phyloP scores from a whole-genome alignment of 2,329 filamentous ascomycete species.

The Pestalotiopsis fici region DNA sequence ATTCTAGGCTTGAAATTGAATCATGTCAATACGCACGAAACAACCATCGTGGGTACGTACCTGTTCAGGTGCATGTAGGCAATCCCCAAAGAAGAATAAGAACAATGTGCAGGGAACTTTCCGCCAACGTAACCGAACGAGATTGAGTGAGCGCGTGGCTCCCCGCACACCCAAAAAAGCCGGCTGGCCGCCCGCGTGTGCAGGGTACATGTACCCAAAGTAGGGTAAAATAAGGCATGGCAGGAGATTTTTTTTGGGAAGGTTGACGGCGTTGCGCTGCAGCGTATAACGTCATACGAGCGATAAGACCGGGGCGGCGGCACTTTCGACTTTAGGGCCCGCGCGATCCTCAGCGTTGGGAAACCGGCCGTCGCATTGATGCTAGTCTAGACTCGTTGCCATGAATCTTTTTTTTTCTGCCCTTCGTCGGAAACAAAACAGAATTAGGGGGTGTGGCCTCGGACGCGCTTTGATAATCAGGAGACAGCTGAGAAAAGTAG shows the following conservation, averaged over 20 bases:
- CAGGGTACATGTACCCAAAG: background rate
- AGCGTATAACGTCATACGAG: constrained; percentile 1
- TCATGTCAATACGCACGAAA: background rate
- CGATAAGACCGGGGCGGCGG: constrained; percentile 1
- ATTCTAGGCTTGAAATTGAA: background rate
- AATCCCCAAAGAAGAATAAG: background rate
- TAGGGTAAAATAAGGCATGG: background rate
- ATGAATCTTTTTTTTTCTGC: background rate
- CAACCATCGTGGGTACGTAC: background rate
- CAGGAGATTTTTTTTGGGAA: background rate
- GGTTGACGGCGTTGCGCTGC: background rate
- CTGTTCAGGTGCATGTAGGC: too few relatives aligned
- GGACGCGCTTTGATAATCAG: background rate
- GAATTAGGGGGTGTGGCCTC: too few relatives aligned
- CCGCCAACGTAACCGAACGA: background rate
- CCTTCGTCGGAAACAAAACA: background rate
- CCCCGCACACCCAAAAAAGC: background rate
- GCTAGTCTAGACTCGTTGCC: constrained; percentile 1
- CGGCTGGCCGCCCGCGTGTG: background rate
- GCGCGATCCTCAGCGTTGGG: constrained; percentile 2
- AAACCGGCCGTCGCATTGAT: constrained; percentile 1
- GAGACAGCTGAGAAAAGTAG: background rate
- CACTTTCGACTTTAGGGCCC: background rate
- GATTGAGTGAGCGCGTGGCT: background rate
- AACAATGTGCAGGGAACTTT: background rate